Base-by-base conservation (phyloP, 1,284 basidiomycete genomes). In the Rhodotorula mucilaginosa region DNA sequence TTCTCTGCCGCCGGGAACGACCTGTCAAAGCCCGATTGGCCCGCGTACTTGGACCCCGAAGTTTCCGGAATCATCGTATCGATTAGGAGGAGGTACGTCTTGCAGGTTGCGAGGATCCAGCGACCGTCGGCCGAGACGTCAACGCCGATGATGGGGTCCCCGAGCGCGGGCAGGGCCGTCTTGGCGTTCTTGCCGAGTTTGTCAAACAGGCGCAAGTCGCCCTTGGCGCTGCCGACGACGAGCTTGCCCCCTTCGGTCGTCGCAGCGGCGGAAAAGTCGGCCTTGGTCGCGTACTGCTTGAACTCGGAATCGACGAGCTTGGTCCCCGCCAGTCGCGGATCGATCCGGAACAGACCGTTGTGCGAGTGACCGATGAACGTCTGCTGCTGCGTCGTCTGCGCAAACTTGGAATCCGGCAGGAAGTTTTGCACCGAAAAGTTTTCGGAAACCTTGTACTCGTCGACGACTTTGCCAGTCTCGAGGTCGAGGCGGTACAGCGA, bases 171-270 rank as follows among this genome's bases (percentile, higher is more conserved):
- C 61, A 99, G 83, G n/a, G 94, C 93, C 29, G 97, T 99, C 87
- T 99, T 99, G 49, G 97, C 97, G 79, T 94, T 99, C 87, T 98
- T 99, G 61, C 97, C 97, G 76, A 99, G 92, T 65, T 89, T 85
- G 81, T 99, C 97, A 79, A 96, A 99, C 65, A 99, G 84, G 60
- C 96, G 87, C 74, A 99, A 91, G 80, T 99, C 97, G 72, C 97
- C 97, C 84, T 97, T 99, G 82, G 93, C 91, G 77, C 91, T 93
- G 21, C 92, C 94, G 5, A 99, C 91, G 2, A 94, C 97, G 65
- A 99, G 85, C 80, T 91, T 90, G 34, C 97, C 96, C 15, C 83
- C 82, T 51, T 87, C 88, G 39, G 96, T 98, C 13, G 97, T 99
- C 6, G 92, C 86, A 34, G 97, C 88, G 13, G 92, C 90, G 1